Conservation (phyloP, 352 stramenopile species). For the Phytopythium sindhum region DNA sequence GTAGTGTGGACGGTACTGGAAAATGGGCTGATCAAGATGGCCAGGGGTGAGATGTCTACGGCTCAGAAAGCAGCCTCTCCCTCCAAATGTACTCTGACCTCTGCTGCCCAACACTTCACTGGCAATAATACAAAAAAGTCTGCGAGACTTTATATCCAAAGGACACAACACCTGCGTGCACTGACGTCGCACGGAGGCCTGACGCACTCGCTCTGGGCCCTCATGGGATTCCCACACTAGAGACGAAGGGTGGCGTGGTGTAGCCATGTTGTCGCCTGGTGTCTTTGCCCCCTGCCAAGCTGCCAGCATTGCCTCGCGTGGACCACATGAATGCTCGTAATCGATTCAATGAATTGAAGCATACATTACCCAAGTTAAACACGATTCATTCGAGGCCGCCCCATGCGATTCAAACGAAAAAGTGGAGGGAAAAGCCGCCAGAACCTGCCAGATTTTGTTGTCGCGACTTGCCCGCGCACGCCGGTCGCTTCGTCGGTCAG, state of each 20-base stretch:
- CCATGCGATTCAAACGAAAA: constrained; percentile 10
- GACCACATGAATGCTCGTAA: not conserved
- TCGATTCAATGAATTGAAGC: constrained; percentile 56
- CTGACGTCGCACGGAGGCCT: not conserved
- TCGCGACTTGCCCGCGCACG: not conserved
- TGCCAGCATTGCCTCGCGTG: not conserved
- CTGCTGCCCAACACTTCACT: too few relatives aligned
- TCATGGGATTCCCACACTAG: too few relatives aligned
- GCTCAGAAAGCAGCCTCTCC: too few relatives aligned
- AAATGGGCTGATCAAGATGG: too few relatives aligned
- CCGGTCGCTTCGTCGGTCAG: not conserved
- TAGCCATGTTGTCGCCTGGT: constrained; percentile 4
- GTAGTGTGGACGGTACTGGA: too few relatives aligned
- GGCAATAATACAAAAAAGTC: not conserved
- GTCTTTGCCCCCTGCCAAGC: not conserved
- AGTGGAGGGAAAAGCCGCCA: constrained; percentile 3
- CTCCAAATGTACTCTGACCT: too few relatives aligned
- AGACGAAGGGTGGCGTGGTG: not conserved
- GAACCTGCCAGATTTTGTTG: constrained; percentile 7
- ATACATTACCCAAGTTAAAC: constrained; percentile 41
- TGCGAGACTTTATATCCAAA: constrained; percentile 15
- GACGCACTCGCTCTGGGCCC: too few relatives aligned
- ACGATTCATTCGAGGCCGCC: constrained; percentile 31
- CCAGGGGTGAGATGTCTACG: too few relatives aligned
- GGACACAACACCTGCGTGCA: not conserved